These are phyloP conservation scores for Sclerotinia trifoliorum DNA, from an alignment of 2,329 filamentous ascomycete species.

Conservation along the genomic window DNA sequence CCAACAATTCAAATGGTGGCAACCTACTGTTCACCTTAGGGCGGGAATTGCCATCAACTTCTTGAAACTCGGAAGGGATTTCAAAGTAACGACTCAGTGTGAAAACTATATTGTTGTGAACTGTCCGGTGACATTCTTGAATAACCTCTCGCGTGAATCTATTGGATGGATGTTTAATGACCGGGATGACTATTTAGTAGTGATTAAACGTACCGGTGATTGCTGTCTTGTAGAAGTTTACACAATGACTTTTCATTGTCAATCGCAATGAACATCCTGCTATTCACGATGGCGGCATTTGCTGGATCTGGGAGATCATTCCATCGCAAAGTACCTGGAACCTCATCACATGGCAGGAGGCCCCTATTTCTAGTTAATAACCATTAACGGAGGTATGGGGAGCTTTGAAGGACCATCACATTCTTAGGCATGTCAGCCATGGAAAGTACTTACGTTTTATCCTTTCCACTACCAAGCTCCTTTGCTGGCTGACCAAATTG, in stretches of 20 bases:
- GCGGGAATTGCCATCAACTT: conserved; percentile 35
- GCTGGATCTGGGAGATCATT: conserved; percentile 59
- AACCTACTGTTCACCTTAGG: conserved; percentile 39
- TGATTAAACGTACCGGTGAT: conserved; percentile 48
- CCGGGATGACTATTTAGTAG: background rate
- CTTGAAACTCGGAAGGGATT: conserved; percentile 27
- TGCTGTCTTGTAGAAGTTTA: conserved; percentile 52
- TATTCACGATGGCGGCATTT: conserved; percentile 34
- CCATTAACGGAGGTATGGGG: background rate
- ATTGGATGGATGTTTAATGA: conserved; percentile 21
- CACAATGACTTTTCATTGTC: conserved; percentile 46
- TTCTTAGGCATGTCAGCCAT: background rate
- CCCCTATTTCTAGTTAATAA: conserved; percentile 8
- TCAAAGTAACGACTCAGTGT: conserved; percentile 35
- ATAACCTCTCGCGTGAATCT: conserved; percentile 37
- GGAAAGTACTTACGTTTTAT: conserved; percentile 25
- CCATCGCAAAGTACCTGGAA: conserved; percentile 54
- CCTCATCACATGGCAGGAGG: conserved; percentile 38
- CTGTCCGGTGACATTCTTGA: conserved; percentile 32
- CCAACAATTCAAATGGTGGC: conserved; percentile 49
- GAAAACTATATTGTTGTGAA: conserved; percentile 36
- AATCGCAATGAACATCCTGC: conserved; percentile 35
- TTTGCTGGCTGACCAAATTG: conserved; percentile 46
- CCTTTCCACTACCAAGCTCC: conserved; percentile 29
- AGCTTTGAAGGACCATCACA: background rate